A percentile compares a stretch with the other conserved stretches of the same genome.
Evolutionary conservation across 2,329 filamentous ascomycete species (phyloP).

Genomic region (Fusarium buharicum): DNA sequence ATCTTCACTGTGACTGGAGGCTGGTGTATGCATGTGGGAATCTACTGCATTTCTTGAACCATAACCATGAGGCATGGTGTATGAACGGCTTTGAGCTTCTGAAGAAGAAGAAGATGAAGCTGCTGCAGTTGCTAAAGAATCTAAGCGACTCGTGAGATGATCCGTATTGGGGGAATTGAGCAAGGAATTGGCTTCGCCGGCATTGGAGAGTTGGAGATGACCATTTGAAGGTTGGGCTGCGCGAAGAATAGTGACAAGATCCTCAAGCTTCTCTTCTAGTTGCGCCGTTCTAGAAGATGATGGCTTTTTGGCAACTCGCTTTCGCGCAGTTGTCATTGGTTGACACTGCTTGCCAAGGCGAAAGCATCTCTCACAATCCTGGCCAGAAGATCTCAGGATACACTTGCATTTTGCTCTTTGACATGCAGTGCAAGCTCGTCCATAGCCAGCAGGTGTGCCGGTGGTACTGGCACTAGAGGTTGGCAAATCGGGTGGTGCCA

Average conservation of each 20-base stretch:
- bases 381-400: slow-evolving; percentile 51
- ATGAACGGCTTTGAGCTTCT: slow-evolving; percentile 21
- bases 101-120: slow-evolving; percentile 47
- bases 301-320: slow-evolving; percentile 50
- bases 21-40: slow-evolving; percentile 10
- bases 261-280: slow-evolving; percentile 62
- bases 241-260: slow-evolving; percentile 59
- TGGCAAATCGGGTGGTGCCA: slow-evolving; percentile 39
- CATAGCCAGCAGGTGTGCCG: slow-evolving; percentile 54
- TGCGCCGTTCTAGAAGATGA: slow-evolving; percentile 55
- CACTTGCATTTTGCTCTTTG: slow-evolving; percentile 62
- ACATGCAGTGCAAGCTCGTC: slow-evolving; percentile 59
- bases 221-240: slow-evolving; percentile 44
- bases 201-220: slow-evolving; percentile 23
- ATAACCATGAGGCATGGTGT: slow-evolving; percentile 20
- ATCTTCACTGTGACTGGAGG: slow-evolving; percentile 31
- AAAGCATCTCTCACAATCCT: slow-evolving; percentile 55
- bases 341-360: slow-evolving; percentile 61
- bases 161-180: slow-evolving; percentile 19
- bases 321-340: slow-evolving; percentile 55
- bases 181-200: slow-evolving; percentile 16
- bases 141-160: slow-evolving; percentile 48
- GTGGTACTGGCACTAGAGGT: slow-evolving; percentile 6
- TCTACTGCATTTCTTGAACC: slow-evolving; percentile 9
- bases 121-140: slow-evolving; percentile 52